phyloP scores from a whole-genome alignment of 345 rosid species.

The Eucalyptus curtisii region DNA sequence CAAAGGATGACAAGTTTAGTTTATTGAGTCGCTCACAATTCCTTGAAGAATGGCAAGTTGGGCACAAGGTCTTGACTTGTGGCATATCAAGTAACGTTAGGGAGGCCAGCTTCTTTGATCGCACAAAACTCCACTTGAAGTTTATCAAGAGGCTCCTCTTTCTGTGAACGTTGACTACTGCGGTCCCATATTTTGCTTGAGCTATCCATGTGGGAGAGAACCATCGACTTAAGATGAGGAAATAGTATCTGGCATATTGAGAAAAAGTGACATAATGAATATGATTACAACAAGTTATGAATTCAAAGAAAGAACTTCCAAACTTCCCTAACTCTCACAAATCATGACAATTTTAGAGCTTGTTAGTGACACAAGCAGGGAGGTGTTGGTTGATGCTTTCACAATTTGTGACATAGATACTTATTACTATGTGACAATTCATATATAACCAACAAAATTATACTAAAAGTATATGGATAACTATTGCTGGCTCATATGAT shows the following conservation, averaged over 20 bases:
- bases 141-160: not conserved
- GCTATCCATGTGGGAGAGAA: not conserved
- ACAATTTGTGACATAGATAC: not conserved
- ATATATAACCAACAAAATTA: fast-evolving
- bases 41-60: fast-evolving
- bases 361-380: not conserved
- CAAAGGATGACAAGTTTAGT: fast-evolving
- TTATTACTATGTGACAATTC: not conserved
- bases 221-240: fast-evolving
- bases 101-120: not conserved
- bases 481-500: not conserved
- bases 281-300: too few relatives aligned
- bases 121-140: not conserved
- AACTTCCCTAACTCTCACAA: fast-evolving
- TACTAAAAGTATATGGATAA: not conserved
- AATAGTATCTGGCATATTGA: not conserved
- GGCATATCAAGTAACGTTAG: not conserved
- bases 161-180: not conserved
- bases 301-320: fast-evolving
- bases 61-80: not conserved
- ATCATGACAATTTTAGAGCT: not conserved
- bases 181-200: not conserved
- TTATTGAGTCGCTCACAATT: too few relatives aligned
- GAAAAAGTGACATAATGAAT: not conserved
- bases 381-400: not conserved